phyloP scores from a whole-genome alignment of 73 alveolate species.

The Paramecium primaurelia region DNA sequence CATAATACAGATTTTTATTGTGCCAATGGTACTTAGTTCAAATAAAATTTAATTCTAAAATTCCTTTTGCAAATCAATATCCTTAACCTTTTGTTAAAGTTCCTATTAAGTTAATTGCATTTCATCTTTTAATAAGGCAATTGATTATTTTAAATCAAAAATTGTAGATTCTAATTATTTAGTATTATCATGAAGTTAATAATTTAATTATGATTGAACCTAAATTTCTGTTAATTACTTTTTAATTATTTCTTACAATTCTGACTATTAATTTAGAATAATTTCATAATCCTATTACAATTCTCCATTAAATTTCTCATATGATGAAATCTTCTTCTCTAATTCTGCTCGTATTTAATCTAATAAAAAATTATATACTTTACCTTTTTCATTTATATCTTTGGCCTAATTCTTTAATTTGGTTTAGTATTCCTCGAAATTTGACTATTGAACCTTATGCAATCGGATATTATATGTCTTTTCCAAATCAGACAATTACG shows the following conservation, averaged over 20 bases:
- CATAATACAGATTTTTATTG: background rate
- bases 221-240: background rate
- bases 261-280: background rate
- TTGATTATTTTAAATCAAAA: background rate
- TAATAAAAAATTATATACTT: background rate
- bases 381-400: background rate
- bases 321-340: background rate
- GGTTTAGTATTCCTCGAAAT: background rate
- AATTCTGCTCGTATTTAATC: background rate
- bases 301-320: background rate
- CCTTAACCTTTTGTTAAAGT: background rate
- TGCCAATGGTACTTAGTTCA: background rate
- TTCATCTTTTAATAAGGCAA: background rate
- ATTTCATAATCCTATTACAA: background rate
- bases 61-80: background rate
- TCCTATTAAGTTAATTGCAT: background rate
- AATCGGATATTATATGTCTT: background rate
- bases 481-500: background rate
- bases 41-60: background rate
- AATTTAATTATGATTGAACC: background rate
- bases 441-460: background rate
- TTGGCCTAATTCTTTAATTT: background rate
- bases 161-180: background rate
- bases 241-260: background rate
- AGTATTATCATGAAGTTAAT: background rate